These are phyloP conservation scores for Cyclotella sp. DNA, from an alignment of 108 stramenopile species.

Conservation along the genomic window DNA sequence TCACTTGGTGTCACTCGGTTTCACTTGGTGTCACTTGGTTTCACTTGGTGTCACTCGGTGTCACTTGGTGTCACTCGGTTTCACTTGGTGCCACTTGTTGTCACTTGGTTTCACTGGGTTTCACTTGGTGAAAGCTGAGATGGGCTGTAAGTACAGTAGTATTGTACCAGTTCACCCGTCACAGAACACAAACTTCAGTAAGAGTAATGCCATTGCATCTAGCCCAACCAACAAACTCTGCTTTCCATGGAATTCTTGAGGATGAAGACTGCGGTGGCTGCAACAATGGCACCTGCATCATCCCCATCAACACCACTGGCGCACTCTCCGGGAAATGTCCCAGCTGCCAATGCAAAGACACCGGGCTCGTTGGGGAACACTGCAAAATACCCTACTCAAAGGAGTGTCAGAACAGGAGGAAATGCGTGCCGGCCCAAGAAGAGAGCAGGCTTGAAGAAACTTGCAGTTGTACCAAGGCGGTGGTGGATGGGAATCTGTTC, in stretches of 20 bases:
- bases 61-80: too few species aligned
- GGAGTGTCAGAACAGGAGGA: constrained; percentile 30
- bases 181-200: too few species aligned
- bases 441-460: constrained; percentile 14
- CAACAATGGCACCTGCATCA: constrained; percentile 37
- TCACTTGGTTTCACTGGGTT: too few species aligned
- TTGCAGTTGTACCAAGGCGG: constrained; percentile 46
- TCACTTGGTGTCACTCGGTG: too few species aligned
- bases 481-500: constrained; percentile 53
- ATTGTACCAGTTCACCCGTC: too few species aligned
- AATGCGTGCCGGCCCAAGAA: constrained; percentile 31
- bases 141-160: too few species aligned
- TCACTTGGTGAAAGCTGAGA: too few species aligned
- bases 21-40: too few species aligned
- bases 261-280: constrained; percentile 51
- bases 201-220: neutral
- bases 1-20: too few species aligned
- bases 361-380: constrained; percentile 37
- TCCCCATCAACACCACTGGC: constrained; percentile 6
- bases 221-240: neutral
- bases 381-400: constrained; percentile 41
- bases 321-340: constrained; percentile 28
- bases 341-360: constrained; percentile 42
- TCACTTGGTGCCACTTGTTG: too few species aligned
- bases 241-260: constrained; percentile 21